Conservation (phyloP, 345 rosid genomes). For the Bruguiera gymnorhiza region DNA sequence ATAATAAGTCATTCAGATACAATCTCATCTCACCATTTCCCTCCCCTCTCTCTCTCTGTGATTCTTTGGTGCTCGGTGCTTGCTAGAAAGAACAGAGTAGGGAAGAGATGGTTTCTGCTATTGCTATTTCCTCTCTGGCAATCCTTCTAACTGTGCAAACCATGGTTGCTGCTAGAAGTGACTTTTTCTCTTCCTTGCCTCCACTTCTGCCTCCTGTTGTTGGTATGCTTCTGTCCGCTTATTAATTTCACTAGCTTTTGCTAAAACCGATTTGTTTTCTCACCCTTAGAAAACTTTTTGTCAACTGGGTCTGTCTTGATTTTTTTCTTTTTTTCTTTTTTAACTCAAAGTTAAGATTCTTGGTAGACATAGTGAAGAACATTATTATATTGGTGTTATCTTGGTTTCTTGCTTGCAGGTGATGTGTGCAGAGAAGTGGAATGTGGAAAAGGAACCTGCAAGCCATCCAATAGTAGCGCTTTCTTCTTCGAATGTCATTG, state of each 20-base stretch:
- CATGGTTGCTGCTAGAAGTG: constrained; percentile 14
- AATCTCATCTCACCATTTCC: no score
- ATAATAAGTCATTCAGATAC: no score
- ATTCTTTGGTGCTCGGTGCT: no score
- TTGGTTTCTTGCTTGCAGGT: constrained; percentile 26
- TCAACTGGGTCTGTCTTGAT: background rate
- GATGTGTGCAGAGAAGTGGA: constrained; percentile 47
- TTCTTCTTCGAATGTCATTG: constrained; percentile 56
- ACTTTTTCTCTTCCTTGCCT: constrained; percentile 10
- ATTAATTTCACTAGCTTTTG: no score
- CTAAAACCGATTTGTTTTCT: background rate
- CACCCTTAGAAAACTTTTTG: background rate
- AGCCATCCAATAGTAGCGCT: constrained; percentile 35
- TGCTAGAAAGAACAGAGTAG: background rate
- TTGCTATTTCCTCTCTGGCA: constrained; percentile 4
- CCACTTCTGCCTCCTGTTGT: constrained; percentile 20
- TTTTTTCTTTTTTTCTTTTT: no score
- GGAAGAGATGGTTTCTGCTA: constrained; percentile 20
- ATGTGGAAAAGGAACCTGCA: constrained; percentile 73
- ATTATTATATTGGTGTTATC: background rate
- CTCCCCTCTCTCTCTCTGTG: background rate
- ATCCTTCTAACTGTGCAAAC: constrained; percentile 23
- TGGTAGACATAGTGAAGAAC: no score
- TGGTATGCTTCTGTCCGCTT: constrained; percentile 16
- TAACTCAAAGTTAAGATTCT: no score